Evolutionary conservation across 202 grass and related monocot species (phyloP).

Genomic region (Zizania palustris): DNA sequence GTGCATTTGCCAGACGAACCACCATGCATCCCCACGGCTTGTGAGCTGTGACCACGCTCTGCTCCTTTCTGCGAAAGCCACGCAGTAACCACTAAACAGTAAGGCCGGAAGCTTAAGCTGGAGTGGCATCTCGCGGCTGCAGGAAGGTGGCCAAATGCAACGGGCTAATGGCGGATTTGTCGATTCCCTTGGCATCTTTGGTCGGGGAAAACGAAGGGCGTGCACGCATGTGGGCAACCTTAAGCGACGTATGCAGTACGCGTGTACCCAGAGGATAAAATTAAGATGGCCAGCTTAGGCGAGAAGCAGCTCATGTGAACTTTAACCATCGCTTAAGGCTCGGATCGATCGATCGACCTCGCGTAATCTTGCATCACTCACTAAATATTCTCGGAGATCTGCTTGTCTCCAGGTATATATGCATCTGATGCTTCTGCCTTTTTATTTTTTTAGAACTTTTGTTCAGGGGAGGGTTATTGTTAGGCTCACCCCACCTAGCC

Average conservation of each 20-base stretch:
- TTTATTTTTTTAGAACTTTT: background rate
- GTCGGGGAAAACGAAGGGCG: background rate
- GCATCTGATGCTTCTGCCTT: background rate
- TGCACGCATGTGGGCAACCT: slow-evolving; percentile 19
- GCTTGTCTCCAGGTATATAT: background rate
- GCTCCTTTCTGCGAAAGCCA: background rate
- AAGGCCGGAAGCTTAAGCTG: background rate
- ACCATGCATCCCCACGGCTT: background rate
- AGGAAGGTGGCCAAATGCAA: slow-evolving; percentile 33
- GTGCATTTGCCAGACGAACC: background rate
- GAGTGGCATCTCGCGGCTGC: background rate
- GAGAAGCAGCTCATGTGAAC: slow-evolving; percentile 8
- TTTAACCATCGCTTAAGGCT: background rate
- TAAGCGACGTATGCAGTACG: background rate
- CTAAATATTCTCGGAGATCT: background rate
- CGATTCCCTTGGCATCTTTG: slow-evolving; percentile 12
- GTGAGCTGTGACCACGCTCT: background rate
- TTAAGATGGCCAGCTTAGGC: background rate
- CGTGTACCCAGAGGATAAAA: slow-evolving; percentile 13
- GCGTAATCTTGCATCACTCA: slow-evolving; percentile 32
- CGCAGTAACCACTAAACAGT: too few species aligned
- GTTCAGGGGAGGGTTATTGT: background rate
- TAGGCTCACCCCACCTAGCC: too few species aligned
- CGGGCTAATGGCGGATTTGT: slow-evolving; percentile 21
- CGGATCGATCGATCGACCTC: background rate